phyloP scores from a whole-genome alignment of 1,284 basidiomycete species.

The Athelia sp. region DNA sequence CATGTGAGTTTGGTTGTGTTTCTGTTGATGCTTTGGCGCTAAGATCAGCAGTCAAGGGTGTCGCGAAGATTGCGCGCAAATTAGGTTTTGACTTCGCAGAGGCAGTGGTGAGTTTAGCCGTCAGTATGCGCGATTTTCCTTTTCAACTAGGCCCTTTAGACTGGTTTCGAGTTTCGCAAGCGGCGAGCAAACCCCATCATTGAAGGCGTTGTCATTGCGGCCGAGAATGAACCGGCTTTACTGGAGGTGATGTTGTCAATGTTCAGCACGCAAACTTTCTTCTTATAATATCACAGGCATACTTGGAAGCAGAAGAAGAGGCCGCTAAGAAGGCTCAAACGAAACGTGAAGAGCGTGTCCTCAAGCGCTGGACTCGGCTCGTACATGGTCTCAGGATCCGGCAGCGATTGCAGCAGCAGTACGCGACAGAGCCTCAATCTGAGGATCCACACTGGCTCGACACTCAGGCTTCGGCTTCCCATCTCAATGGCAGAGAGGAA shows the following conservation, averaged over 20 bases:
- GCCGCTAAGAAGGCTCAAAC: conserved; percentile 73
- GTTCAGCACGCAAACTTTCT: neutral
- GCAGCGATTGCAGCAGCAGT: conserved; percentile 78
- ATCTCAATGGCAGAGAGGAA: neutral
- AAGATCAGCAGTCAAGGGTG: conserved; percentile 66
- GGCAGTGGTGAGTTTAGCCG: conserved; percentile 68
- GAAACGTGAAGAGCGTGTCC: conserved; percentile 75
- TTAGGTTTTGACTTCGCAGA: conserved; percentile 90
- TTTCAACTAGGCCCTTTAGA: conserved; percentile 36
- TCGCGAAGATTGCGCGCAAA: conserved; percentile 84
- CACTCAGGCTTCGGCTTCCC: neutral
- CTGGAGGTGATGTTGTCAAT: conserved; percentile 58
- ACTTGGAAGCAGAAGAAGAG: conserved; percentile 75
- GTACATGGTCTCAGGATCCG: conserved; percentile 87
- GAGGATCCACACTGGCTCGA: conserved; percentile 11
- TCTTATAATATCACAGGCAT: conserved; percentile 51
- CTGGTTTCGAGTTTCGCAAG: conserved; percentile 95
- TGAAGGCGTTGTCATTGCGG: conserved; percentile 84
- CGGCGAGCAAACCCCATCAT: conserved; percentile 82
- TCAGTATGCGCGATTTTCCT: conserved; percentile 9
- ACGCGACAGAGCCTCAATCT: conserved; percentile 40
- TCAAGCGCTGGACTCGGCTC: conserved; percentile 88
- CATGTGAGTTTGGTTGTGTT: conserved; percentile 55
- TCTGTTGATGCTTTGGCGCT: conserved; percentile 6
- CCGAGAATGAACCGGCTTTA: conserved; percentile 73